A percentile compares a stretch with the other conserved stretches of the same genome.
Evolutionary conservation across 2,329 filamentous ascomycete genomes (phyloP).

Genomic region (Fusarium tuaranense): DNA sequence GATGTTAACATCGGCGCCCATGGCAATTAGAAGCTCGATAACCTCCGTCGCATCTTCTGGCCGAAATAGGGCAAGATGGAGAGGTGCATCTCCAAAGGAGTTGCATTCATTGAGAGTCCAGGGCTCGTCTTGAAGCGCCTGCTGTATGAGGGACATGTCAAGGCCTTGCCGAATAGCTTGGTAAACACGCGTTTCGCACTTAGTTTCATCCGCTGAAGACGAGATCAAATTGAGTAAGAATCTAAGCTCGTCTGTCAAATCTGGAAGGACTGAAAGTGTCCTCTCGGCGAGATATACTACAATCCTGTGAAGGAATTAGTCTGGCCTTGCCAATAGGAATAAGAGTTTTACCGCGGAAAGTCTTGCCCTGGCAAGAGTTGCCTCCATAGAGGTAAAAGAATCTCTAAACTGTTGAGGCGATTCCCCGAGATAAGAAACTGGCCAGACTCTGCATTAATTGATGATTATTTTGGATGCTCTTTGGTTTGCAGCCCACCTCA

Average conservation of each 20-base stretch:
- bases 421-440: not conserved
- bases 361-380: not conserved
- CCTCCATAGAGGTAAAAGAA: not conserved
- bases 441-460: not conserved
- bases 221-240: not conserved
- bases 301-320: not conserved
- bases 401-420: not conserved
- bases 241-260: not conserved
- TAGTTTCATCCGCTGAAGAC: not conserved
- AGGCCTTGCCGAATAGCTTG: not conserved
- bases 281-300: accelerated
- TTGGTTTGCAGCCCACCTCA: not conserved
- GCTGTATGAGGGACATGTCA: not conserved
- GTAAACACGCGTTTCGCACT: not conserved
- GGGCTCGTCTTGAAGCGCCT: constrained; percentile 1
- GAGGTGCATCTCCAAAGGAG: not conserved
- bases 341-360: not conserved
- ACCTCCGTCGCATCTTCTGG: not conserved
- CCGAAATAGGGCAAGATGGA: not conserved
- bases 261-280: not conserved
- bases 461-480: not conserved
- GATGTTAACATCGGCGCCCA: constrained; percentile 1
- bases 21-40: constrained; percentile 2
- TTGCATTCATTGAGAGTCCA: not conserved
- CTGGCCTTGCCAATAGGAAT: too few species aligned